A percentile compares a stretch with the other conserved stretches of the same genome.
phyloP scores from a whole-genome alignment of 176 grass and related monocot species.

The Aegilops bicornis region DNA sequence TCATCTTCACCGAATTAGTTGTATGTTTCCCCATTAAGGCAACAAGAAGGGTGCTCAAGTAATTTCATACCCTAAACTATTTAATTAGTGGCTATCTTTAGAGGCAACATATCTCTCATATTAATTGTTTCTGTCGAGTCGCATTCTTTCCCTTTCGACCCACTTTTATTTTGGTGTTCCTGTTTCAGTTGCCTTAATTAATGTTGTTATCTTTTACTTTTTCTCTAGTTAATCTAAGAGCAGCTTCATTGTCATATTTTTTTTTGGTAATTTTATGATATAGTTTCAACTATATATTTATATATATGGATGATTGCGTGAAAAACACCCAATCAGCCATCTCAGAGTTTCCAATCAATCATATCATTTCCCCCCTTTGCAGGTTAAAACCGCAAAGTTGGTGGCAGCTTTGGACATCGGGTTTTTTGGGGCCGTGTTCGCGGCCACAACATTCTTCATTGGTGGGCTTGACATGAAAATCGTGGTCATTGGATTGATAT shows the following conservation, averaged over 20 bases:
- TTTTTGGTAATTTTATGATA: not conserved
- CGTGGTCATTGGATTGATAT: slow-evolving; percentile 43
- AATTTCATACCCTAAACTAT: not conserved
- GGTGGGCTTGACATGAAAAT: slow-evolving; percentile 35
- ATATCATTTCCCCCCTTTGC: not conserved
- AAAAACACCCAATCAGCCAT: not conserved
- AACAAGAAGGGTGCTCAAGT: not conserved
- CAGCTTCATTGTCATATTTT: not conserved
- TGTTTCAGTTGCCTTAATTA: not conserved
- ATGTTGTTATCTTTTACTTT: not conserved
- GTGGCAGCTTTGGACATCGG: slow-evolving; percentile 43
- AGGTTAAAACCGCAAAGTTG: slow-evolving; percentile 46
- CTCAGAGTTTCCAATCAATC: not conserved
- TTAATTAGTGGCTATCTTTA: not conserved
- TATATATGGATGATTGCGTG: not conserved
- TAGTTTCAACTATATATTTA: not conserved
- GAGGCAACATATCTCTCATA: not conserved
- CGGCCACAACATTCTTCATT: slow-evolving; percentile 33
- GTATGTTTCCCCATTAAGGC: not conserved
- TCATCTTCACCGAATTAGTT: not conserved
- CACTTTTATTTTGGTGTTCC: not conserved
- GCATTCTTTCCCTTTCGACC: not conserved
- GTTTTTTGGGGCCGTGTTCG: slow-evolving; percentile 47
- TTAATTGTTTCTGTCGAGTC: not conserved
- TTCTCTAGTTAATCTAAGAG: not conserved